Percentiles rank a stretch among this genome's conserved stretches.
Evolutionary conservation across 163 green algal species (phyloP).

Genomic region (Prototheca wickerhamii): DNA sequence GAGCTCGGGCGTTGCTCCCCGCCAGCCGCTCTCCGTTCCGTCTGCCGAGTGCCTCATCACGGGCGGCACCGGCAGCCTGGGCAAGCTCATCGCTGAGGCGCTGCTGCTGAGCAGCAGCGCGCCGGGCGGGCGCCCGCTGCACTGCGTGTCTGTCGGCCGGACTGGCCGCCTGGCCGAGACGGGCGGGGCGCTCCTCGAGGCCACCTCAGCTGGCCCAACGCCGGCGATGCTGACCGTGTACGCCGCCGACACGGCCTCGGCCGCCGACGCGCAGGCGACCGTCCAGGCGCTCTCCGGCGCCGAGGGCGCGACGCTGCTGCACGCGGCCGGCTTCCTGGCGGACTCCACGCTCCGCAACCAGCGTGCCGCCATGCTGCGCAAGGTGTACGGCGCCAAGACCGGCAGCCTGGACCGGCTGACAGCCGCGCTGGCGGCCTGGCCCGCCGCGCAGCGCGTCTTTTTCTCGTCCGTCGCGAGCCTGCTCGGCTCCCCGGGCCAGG

Average conservation of each 20-base stretch:
- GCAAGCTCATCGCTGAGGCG: slow-evolving; percentile 47
- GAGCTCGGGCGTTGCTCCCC: too few relatives aligned
- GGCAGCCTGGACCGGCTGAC: neutral
- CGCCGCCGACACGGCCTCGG: slow-evolving; percentile 4
- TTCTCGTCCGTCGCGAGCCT: slow-evolving; percentile 76
- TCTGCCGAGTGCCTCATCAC: slow-evolving; percentile 41
- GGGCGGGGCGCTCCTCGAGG: neutral
- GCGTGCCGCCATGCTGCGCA: slow-evolving; percentile 19
- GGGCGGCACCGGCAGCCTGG: slow-evolving; percentile 70
- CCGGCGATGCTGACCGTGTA: slow-evolving; percentile 13
- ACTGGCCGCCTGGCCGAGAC: neutral
- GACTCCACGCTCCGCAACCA: slow-evolving; percentile 44
- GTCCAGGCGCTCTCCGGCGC: neutral
- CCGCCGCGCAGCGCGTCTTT: slow-evolving; percentile 14
- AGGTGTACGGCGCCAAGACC: slow-evolving; percentile 37
- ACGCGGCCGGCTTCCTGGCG: slow-evolving; percentile 13
- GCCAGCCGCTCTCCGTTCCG: too few relatives aligned
- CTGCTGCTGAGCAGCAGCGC: slow-evolving; percentile 60
- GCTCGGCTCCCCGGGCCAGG: slow-evolving; percentile 71
- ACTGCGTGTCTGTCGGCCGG: slow-evolving; percentile 3
- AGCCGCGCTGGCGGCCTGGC: neutral
- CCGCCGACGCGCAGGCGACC: neutral
- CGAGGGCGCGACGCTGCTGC: neutral
- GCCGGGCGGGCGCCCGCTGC: slow-evolving; percentile 7
- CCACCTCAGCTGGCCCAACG: neutral